Percentiles rank a stretch among this genome's conserved stretches.
These are phyloP conservation scores for Adansonia madagascariensis DNA, from an alignment of 441 rosid species.

Conservation along the genomic window DNA sequence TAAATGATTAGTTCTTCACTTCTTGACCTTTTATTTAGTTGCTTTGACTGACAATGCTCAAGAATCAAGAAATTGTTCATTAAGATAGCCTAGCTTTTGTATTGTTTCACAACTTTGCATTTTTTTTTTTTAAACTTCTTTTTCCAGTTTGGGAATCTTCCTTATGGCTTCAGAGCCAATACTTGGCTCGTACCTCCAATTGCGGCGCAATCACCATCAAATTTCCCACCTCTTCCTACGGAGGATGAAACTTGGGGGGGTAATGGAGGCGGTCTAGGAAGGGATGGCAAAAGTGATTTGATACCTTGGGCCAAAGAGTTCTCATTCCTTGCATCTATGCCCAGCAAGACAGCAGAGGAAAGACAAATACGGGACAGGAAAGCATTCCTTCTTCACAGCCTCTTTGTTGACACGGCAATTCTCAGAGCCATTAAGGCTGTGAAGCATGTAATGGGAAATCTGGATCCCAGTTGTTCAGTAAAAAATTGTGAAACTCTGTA, in stretches of 20 bases:
- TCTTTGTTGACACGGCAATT: slow-evolving; percentile 66
- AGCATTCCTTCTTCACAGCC: slow-evolving; percentile 71
- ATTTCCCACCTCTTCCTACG: slow-evolving; percentile 55
- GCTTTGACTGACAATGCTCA: slow-evolving; percentile 23
- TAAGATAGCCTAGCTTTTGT: background rate
- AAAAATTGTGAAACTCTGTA: slow-evolving; percentile 34
- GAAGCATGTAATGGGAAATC: slow-evolving; percentile 47
- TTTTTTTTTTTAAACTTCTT: slow-evolving; percentile 4
- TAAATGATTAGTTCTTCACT: slow-evolving; percentile 29
- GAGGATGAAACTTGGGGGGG: slow-evolving; percentile 77
- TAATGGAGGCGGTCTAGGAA: slow-evolving; percentile 72
- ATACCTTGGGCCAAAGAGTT: slow-evolving; percentile 67
- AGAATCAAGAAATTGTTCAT: background rate
- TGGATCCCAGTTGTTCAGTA: slow-evolving; percentile 30
- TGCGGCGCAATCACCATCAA: slow-evolving; percentile 59
- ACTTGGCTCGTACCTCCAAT: slow-evolving; percentile 74
- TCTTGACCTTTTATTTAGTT: slow-evolving; percentile 17
- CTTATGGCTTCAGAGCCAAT: slow-evolving; percentile 75
- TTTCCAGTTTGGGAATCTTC: slow-evolving; percentile 75
- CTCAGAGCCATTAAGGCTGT: slow-evolving; percentile 61
- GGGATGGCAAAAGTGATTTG: slow-evolving; percentile 59
- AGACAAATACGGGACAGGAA: slow-evolving; percentile 70
- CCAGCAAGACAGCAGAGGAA: slow-evolving; percentile 69
- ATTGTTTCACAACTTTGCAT: background rate
- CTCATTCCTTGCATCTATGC: slow-evolving; percentile 62